phyloP scores from a whole-genome alignment of 768 basidiomycete genomes.

The Macrolepiota albuminosa region DNA sequence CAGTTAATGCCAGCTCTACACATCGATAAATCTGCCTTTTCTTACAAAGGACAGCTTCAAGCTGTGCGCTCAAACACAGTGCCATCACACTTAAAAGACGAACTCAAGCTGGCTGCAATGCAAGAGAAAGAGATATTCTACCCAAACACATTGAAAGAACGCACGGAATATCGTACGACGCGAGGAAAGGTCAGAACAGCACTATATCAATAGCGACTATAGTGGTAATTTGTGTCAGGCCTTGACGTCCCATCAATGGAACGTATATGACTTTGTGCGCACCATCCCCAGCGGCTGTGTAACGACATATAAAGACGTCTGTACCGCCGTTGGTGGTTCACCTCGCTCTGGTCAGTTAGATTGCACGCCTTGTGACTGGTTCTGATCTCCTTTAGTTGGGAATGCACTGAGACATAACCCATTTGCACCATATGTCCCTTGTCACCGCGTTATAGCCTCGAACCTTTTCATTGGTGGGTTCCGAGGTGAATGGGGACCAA shows the following conservation, averaged over 20 bases:
- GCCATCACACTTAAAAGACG: background rate
- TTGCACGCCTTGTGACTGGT: background rate
- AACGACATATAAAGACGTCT: constrained; percentile 53
- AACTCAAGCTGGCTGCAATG: background rate
- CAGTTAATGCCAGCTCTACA: constrained; percentile 16
- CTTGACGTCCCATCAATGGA: constrained; percentile 53
- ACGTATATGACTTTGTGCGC: constrained; percentile 49
- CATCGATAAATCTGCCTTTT: constrained; percentile 11
- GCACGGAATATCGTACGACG: constrained; percentile 26
- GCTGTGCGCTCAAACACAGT: background rate
- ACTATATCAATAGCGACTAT: background rate
- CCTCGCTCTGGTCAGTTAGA: constrained; percentile 56
- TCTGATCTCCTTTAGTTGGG: constrained; percentile 42
- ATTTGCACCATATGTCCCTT: constrained; percentile 63
- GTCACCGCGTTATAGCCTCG: constrained; percentile 66
- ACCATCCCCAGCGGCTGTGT: constrained; percentile 49
- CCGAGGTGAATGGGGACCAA: constrained; percentile 53
- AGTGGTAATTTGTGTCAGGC: constrained; percentile 25
- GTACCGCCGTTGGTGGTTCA: constrained; percentile 49
- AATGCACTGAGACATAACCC: constrained; percentile 60
- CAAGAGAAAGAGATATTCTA: constrained; percentile 14
- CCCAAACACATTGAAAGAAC: constrained; percentile 21
- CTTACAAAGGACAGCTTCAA: constrained; percentile 7
- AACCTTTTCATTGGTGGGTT: constrained; percentile 60
- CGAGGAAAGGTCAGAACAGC: constrained; percentile 28